These are phyloP conservation scores for Curvularia spicifera DNA, from an alignment of 2,329 filamentous ascomycete species.

Conservation along the genomic window DNA sequence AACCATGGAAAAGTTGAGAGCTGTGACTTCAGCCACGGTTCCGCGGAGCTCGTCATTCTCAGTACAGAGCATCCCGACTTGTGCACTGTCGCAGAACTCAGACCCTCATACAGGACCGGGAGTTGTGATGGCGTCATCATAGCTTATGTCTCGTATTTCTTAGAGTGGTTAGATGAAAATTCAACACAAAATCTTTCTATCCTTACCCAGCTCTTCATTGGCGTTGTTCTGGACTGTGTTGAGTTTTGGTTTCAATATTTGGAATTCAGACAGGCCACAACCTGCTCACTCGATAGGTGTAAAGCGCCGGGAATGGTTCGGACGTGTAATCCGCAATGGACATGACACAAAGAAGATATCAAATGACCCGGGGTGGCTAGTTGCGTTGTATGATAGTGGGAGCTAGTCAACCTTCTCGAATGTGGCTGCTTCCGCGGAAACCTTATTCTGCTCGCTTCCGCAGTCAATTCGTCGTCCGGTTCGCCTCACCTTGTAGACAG, in stretches of 20 bases:
- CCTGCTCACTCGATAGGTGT: neutral
- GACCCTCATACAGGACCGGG: neutral
- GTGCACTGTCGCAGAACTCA: neutral
- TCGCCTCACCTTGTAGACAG: neutral
- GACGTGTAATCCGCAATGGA: neutral
- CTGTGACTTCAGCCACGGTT: neutral
- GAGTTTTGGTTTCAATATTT: neutral
- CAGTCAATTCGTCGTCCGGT: neutral
- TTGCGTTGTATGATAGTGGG: neutral
- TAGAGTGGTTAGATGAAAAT: neutral
- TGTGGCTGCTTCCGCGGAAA: neutral
- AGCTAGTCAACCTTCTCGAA: neutral
- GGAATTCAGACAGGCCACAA: neutral
- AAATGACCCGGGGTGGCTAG: neutral
- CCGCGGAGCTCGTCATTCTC: neutral
- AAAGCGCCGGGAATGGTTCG: neutral
- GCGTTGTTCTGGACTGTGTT: neutral
- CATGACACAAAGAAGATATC: neutral
- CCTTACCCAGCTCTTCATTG: neutral
- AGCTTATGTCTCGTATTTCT: neutral
- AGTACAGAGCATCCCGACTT: neutral
- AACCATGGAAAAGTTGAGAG: neutral
- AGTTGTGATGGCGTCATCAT: neutral
- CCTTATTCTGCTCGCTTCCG: neutral
- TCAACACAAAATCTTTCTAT: neutral